phyloP scores from a whole-genome alignment of 148 eudicot genomes.

The Salicornia ramosissima region DNA sequence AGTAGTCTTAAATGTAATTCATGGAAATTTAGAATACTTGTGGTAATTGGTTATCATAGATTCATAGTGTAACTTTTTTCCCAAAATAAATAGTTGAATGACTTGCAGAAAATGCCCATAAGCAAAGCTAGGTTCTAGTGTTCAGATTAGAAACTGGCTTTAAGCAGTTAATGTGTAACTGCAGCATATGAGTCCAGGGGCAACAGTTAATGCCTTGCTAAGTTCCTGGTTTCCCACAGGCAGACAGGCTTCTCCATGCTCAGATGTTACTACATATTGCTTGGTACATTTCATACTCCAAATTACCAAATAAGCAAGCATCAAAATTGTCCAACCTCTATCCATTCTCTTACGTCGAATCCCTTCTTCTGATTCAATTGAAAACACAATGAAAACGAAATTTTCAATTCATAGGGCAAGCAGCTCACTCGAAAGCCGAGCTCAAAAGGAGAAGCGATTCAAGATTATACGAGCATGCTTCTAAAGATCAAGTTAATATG shows the following conservation, averaged over 20 bases:
- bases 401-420: constrained; percentile 1
- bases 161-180: constrained; percentile 20
- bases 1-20: no score
- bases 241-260: background rate
- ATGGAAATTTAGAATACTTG: no score
- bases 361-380: background rate
- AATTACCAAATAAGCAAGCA: background rate
- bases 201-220: background rate
- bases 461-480: constrained; percentile 20
- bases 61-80: no score
- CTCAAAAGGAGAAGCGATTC: constrained; percentile 17
- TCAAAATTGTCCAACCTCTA: no score
- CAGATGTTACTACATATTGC: background rate
- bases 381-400: background rate
- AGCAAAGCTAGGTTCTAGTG: no score
- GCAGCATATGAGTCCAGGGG: constrained; percentile 4
- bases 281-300: no score
- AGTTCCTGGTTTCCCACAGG: constrained; percentile 8
- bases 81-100: no score
- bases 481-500: no score
- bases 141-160: background rate
- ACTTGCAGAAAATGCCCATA: background rate
- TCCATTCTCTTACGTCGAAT: no score
- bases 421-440: background rate
- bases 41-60: no score